Evolutionary conservation across 2,329 filamentous ascomycete species (phyloP).

Genomic region (Neonectria magnoliae): DNA sequence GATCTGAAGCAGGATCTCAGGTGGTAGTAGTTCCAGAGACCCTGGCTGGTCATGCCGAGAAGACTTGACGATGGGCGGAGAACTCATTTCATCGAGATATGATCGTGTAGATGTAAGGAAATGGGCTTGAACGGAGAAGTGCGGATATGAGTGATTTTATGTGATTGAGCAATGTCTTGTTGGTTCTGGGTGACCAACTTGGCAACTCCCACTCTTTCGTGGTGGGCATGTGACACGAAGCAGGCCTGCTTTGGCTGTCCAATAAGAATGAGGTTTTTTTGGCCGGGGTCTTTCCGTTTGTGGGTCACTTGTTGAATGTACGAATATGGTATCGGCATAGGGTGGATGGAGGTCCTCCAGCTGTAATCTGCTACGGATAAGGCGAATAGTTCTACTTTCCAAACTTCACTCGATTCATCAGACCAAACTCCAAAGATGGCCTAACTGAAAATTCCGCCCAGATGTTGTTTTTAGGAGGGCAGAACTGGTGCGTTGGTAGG

Average conservation of each 20-base stretch:
- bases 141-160: background rate
- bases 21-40: slow-evolving; percentile 23
- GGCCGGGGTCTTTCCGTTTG: background rate
- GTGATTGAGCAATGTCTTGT: background rate
- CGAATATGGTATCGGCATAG: too few species aligned
- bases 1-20: slow-evolving; percentile 24
- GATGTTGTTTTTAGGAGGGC: too few species aligned
- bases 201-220: background rate
- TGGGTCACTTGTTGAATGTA: background rate
- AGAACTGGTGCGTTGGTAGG: too few species aligned
- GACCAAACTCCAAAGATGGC: too few species aligned
- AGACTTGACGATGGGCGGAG: background rate
- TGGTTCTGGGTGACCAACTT: background rate
- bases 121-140: background rate
- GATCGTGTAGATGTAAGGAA: background rate
- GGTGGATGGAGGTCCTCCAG: too few species aligned
- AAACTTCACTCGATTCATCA: too few species aligned
- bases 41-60: background rate
- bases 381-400: too few species aligned
- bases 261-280: background rate
- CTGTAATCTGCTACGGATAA: too few species aligned
- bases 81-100: slow-evolving; percentile 2
- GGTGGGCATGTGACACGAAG: background rate
- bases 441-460: too few species aligned
- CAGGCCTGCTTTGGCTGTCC: background rate